A percentile compares a stretch with the other conserved stretches of the same genome.
phyloP scores from a whole-genome alignment of 176 grass and related monocot species.

The Alloteropsis semialata region DNA sequence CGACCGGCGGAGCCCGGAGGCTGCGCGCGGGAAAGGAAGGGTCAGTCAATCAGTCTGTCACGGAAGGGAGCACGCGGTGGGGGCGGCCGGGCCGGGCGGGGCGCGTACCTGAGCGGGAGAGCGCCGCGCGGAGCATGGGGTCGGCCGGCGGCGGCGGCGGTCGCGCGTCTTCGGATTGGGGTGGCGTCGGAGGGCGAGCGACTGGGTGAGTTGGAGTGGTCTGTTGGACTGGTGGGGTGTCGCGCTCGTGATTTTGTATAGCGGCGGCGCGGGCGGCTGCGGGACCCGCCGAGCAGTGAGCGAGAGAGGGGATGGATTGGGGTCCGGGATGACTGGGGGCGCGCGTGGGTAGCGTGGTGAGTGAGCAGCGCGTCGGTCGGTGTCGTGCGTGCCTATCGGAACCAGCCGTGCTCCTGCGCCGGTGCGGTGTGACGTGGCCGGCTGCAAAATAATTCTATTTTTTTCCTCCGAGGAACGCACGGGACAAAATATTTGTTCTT shows the following conservation, averaged over 20 bases:
- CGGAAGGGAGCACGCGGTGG: not conserved
- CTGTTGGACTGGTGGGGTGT: not conserved
- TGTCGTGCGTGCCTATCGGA: not conserved
- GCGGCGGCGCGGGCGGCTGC: not conserved
- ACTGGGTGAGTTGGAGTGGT: not conserved
- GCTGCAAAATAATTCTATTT: not conserved
- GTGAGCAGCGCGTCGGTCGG: not conserved
- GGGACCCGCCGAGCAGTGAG: not conserved
- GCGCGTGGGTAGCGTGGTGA: not conserved
- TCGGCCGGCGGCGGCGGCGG: not conserved
- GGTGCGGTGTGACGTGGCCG: slow-evolving; percentile 2
- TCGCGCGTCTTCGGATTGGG: slow-evolving; percentile 1
- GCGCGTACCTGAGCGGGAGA: slow-evolving; percentile 43
- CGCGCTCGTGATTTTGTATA: not conserved
- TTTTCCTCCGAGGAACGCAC: too few species aligned
- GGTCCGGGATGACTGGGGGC: too few species aligned
- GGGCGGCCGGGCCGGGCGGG: not conserved
- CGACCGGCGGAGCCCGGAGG: slow-evolving; percentile 53
- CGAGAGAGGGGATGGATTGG: not conserved
- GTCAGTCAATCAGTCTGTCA: not conserved
- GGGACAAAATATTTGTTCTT: too few species aligned
- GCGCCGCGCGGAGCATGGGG: slow-evolving; percentile 39
- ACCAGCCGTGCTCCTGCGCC: not conserved
- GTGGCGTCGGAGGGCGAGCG: not conserved
- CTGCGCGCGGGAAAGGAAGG: slow-evolving; percentile 28